A percentile compares a stretch with the other conserved stretches of the same genome.
These are phyloP conservation scores for Solanum bukasovii DNA, from an alignment of 257 asterid species.

Conservation along the genomic window DNA sequence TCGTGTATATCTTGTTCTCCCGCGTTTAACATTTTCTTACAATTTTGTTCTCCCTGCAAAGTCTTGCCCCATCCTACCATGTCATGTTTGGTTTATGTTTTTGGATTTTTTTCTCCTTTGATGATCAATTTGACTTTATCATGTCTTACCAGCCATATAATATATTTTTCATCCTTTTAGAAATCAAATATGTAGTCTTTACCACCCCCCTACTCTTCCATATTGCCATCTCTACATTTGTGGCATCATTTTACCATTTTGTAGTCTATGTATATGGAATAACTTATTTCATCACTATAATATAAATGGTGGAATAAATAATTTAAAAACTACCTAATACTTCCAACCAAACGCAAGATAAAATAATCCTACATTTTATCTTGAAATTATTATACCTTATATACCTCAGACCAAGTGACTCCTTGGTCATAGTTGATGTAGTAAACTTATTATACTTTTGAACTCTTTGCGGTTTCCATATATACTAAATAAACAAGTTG, in stretches of 20 bases:
- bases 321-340: no score
- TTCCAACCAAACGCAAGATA: no score
- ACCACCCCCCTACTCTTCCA: not conserved
- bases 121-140: not conserved
- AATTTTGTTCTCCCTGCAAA: not conserved
- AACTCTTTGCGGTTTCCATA: not conserved
- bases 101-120: not conserved
- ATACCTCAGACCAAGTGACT: no score
- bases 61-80: not conserved
- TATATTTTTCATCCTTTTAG: not conserved
- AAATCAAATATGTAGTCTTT: not conserved
- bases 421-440: not conserved
- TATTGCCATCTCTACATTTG: not conserved
- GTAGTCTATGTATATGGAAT: not conserved
- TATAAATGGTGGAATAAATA: not conserved
- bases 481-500: not conserved
- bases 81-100: not conserved
- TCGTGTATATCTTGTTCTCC: not conserved
- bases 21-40: not conserved
- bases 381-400: no score
- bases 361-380: no score
- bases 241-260: not conserved
- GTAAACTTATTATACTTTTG: not conserved
- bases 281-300: not conserved
- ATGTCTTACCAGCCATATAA: not conserved